Evolutionary conservation across 345 rosid species (phyloP).

Genomic region (Camelina neglecta): DNA sequence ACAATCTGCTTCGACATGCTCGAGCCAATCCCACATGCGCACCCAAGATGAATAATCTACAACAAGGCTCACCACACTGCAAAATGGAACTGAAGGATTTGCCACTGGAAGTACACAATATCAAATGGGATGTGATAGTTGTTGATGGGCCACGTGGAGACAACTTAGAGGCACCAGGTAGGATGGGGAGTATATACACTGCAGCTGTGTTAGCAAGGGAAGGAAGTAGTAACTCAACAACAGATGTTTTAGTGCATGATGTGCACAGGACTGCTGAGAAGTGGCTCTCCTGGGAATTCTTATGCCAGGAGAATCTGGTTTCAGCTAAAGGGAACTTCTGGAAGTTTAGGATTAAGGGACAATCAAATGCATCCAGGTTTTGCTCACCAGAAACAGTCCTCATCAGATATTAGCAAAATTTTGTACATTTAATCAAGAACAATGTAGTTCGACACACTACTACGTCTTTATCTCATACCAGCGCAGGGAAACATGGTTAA

Average conservation of each 20-base stretch:
- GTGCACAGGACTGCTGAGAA: conserved; percentile 76
- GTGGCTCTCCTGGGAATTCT: conserved; percentile 94
- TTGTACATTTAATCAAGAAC: conserved; percentile 6
- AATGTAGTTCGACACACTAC: conserved; percentile 4
- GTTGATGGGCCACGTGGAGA: conserved; percentile 84
- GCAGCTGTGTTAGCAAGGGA: conserved; percentile 71
- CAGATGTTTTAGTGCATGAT: conserved; percentile 80
- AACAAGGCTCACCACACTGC: conserved; percentile 54
- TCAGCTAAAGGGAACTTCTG: conserved; percentile 77
- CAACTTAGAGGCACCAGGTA: conserved; percentile 71
- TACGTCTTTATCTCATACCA: conserved; percentile 6
- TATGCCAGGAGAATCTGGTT: conserved; percentile 78
- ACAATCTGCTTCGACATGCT: conserved; percentile 75
- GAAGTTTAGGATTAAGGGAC: conserved; percentile 59
- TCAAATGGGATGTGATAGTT: conserved; percentile 76
- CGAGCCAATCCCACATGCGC: conserved; percentile 60
- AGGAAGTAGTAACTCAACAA: conserved; percentile 50
- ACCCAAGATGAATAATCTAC: conserved; percentile 43
- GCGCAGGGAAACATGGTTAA: background rate
- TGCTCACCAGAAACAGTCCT: conserved; percentile 48
- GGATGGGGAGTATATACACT: conserved; percentile 79
- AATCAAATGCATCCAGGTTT: conserved; percentile 59
- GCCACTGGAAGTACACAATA: conserved; percentile 59
- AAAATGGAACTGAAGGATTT: conserved; percentile 59
- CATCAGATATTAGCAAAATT: conserved; percentile 33